These are phyloP conservation scores for Fusarium pseudoanthophilum DNA, from an alignment of 2,329 filamentous ascomycete species.

Conservation along the genomic window DNA sequence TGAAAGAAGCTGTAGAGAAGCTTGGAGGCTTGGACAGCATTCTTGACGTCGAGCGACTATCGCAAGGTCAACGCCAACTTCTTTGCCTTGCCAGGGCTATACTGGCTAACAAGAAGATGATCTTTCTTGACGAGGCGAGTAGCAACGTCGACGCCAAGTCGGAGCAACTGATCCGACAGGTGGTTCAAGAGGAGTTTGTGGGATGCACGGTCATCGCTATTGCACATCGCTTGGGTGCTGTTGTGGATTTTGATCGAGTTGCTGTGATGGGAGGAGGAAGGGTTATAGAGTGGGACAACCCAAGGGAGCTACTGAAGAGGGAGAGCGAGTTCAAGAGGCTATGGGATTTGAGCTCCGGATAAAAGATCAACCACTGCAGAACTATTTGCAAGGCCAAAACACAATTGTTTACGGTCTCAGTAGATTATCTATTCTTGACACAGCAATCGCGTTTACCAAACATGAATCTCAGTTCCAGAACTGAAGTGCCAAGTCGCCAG, in stretches of 20 bases:
- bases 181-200: constrained; percentile 48
- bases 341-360: constrained; percentile 17
- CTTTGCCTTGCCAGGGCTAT: constrained; percentile 53
- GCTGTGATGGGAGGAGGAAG: constrained; percentile 18
- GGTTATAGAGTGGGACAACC: constrained; percentile 26
- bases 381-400: not conserved
- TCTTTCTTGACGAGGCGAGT: constrained; percentile 55
- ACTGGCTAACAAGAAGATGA: constrained; percentile 49
- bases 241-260: constrained; percentile 20
- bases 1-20: constrained; percentile 32
- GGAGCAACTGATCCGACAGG: constrained; percentile 48
- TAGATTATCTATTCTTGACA: not conserved
- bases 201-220: constrained; percentile 63
- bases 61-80: constrained; percentile 58
- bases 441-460: constrained; percentile 14
- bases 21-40: constrained; percentile 52
- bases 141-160: constrained; percentile 50
- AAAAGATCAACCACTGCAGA: not conserved
- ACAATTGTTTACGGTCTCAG: not conserved
- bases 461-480: constrained; percentile 40
- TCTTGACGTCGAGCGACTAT: constrained; percentile 48
- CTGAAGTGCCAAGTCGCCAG: constrained; percentile 38
- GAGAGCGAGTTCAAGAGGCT: constrained; percentile 28
- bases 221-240: constrained; percentile 46
- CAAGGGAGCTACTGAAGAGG: constrained; percentile 5